Base-by-base conservation (phyloP, 495 filamentous ascomycete genomes). In the Tirmania nivea region DNA sequence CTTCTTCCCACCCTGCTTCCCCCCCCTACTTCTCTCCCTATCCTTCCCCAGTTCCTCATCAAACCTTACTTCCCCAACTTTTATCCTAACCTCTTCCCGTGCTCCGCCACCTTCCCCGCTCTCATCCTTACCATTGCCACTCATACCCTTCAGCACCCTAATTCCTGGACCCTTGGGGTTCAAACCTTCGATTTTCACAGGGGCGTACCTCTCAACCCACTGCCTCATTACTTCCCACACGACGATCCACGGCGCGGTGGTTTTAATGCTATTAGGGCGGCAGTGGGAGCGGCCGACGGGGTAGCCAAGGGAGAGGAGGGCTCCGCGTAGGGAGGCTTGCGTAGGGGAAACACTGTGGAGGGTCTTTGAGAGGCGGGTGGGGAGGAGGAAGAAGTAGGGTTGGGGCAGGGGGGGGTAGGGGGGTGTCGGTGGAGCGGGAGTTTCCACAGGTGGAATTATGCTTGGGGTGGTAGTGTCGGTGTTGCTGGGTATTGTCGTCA, bases 221-320 rank as follows among this genome's bases (percentile, higher is more conserved):
- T 92, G 84, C 35, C 83, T 73, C 79, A 96, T 94, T 34, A 96
- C 72, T 57, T 94, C 81, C 90, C 90, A 96, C 47, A 96, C 73
- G 3, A 85, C 75, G 3, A 68, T 69, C 86, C 87, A 95, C 0
- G 85, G 81, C 10, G 90, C 90, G 66, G 94, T 79, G 0, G 92
- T 96, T 65, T 83, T 84, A 57, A 95, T 77, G 55, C 79, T 84
- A n/a, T 86, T 88, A 0, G 83, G 75, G 59, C 86, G 89, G 52
- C 83, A 78, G 60, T 97, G 90, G 54, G 81, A 89, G 54, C 89
- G 76, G 1, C 81, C 83, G 10, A 79, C 79, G 45, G 75, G 73
- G 62, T 94, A 95, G 11, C 88, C 90, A 1, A 89, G 71, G 39
- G 80, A 73, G 10, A 75, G 72, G 12, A 97, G 69, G 8, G 90